Evolutionary conservation across 2,329 filamentous ascomycete species (phyloP).

Genomic region (Alternaria ethzedia): DNA sequence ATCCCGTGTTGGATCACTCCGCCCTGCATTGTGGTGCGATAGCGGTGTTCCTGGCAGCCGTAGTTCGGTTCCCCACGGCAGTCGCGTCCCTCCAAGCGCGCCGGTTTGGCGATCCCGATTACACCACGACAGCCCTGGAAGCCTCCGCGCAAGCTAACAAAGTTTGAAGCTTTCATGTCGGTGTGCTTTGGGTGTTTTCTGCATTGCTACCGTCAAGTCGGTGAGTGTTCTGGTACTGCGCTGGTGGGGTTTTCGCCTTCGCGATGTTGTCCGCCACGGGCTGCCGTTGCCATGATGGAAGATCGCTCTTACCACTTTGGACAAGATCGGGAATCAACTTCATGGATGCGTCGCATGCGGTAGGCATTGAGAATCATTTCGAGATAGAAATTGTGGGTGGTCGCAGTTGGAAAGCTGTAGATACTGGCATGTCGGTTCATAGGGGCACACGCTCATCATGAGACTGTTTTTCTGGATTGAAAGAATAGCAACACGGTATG

Average conservation of each 20-base stretch:
- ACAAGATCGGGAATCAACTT: not conserved
- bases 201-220: not conserved
- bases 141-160: not conserved
- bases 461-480: not conserved
- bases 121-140: slow-evolving; percentile 11
- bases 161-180: not conserved
- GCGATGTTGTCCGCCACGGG: not conserved
- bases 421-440: not conserved
- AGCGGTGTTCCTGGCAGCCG: slow-evolving; percentile 7
- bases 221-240: not conserved
- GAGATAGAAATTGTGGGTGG: not conserved
- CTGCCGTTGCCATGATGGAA: not conserved
- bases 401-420: not conserved
- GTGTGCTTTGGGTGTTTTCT: not conserved
- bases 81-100: slow-evolving; percentile 8
- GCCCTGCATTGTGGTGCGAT: slow-evolving; percentile 2
- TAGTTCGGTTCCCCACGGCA: slow-evolving; percentile 24
- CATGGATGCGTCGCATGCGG: not conserved
- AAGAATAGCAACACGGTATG: not conserved
- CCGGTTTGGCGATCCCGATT: slow-evolving; percentile 4
- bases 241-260: not conserved
- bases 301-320: not conserved
- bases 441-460: not conserved
- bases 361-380: not conserved
- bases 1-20: slow-evolving; percentile 1